Conservation (phyloP, 345 rosid species). For the Lepidium sativum region DNA sequence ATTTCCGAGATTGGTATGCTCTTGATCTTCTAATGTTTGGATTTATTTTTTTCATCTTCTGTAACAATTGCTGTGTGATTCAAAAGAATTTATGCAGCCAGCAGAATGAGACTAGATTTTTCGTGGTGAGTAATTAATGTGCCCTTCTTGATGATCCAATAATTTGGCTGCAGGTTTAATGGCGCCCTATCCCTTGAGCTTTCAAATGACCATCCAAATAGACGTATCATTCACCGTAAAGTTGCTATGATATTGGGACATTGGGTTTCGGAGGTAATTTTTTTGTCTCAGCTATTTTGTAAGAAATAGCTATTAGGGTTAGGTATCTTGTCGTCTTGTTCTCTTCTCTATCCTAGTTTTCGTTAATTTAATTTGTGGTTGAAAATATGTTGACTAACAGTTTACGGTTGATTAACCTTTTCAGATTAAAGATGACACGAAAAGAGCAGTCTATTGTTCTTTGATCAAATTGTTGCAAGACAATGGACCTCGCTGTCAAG, state of each 20-base stretch:
- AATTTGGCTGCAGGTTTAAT: conserved; percentile 63
- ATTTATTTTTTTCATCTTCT: neutral
- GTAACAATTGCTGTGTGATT: neutral
- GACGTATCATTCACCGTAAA: conserved; percentile 87
- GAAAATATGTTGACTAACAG: neutral
- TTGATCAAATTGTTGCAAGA: conserved; percentile 77
- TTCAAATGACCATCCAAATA: conserved; percentile 82
- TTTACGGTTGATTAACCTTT: conserved; percentile 24
- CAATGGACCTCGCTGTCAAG: conserved; percentile 79
- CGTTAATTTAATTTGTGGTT: too few relatives aligned
- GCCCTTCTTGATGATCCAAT: neutral
- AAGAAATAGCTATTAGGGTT: neutral
- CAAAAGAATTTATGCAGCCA: too few relatives aligned
- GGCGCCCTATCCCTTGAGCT: conserved; percentile 87
- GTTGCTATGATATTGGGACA: conserved; percentile 94
- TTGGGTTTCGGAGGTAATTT: too few relatives aligned
- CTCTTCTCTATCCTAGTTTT: too few relatives aligned
- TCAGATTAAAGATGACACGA: conserved; percentile 89
- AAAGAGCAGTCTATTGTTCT: conserved; percentile 81
- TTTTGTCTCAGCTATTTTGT: neutral
- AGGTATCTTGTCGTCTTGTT: too few relatives aligned
- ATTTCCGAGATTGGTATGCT: conserved; percentile 82
- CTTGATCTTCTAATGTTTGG: conserved; percentile 9
- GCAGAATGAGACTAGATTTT: too few relatives aligned
- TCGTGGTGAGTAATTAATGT: too few relatives aligned